These are phyloP conservation scores for Cruciata laevipes DNA, from an alignment of 257 asterid genomes.

Conservation along the genomic window DNA sequence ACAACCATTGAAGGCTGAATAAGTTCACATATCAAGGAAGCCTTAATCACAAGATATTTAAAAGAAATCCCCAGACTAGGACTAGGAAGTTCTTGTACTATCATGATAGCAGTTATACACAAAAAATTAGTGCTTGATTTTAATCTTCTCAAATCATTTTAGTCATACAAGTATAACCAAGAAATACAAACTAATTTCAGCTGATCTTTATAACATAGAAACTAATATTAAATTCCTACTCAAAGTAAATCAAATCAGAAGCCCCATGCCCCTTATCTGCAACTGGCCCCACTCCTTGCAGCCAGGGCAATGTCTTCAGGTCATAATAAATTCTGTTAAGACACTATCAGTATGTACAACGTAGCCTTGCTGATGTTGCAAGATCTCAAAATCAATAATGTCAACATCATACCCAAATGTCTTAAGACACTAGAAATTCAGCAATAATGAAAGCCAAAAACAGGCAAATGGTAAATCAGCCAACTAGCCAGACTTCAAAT, in stretches of 20 bases:
- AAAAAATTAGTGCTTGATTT: background rate
- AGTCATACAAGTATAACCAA: background rate
- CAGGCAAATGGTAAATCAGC: background rate
- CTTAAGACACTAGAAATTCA: background rate
- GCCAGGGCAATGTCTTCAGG: background rate
- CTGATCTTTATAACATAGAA: background rate
- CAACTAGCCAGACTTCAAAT: background rate
- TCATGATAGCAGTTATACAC: background rate
- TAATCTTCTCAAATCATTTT: background rate
- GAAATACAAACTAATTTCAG: background rate
- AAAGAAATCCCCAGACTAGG: background rate
- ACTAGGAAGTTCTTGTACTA: background rate
- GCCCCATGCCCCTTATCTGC: background rate
- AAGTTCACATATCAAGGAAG: background rate
- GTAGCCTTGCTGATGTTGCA: background rate
- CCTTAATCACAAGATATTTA: background rate
- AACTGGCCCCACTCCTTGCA: background rate
- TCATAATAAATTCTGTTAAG: background rate
- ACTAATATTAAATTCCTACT: background rate
- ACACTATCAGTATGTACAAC: background rate
- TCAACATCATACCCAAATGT: background rate
- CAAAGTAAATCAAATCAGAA: background rate
- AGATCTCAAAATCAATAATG: background rate
- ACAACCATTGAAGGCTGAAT: background rate
- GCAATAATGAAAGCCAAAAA: background rate